Percentiles rank a stretch among this genome's conserved stretches.
Evolutionary conservation across 495 filamentous ascomycete genomes (phyloP).

Genomic region (Penicillium canescens): DNA sequence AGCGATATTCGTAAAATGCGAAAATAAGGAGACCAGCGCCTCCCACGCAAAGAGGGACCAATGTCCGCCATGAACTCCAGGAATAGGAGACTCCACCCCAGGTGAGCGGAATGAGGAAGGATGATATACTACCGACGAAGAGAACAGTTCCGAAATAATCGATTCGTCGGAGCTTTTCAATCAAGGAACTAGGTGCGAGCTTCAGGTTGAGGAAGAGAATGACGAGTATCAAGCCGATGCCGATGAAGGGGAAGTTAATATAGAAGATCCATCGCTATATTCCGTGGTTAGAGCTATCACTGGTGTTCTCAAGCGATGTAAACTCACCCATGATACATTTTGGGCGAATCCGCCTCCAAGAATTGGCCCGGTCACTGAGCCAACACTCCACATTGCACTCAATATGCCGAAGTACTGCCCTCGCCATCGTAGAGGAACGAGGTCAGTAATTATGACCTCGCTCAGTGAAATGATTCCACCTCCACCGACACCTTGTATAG

Average conservation of each 20-base stretch:
- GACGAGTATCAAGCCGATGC: slow-evolving; percentile 44
- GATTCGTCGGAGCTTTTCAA: slow-evolving; percentile 47
- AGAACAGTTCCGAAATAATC: slow-evolving; percentile 62
- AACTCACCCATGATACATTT: slow-evolving; percentile 58
- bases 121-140: slow-evolving; percentile 51
- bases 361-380: slow-evolving; percentile 66
- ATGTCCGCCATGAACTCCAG: slow-evolving; percentile 51
- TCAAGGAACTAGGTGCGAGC: slow-evolving; percentile 34
- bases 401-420: slow-evolving; percentile 53
- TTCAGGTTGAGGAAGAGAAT: slow-evolving; percentile 51
- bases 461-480: slow-evolving; percentile 68
- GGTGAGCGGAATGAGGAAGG: slow-evolving; percentile 50
- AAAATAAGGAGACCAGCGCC: slow-evolving; percentile 44
- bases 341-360: slow-evolving; percentile 69
- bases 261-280: slow-evolving; percentile 52
- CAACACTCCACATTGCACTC: slow-evolving; percentile 62
- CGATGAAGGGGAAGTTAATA: slow-evolving; percentile 59
- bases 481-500: slow-evolving; percentile 70
- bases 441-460: slow-evolving; percentile 69
- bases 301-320: background rate
- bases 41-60: slow-evolving; percentile 61
- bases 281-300: background rate
- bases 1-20: slow-evolving; percentile 46
- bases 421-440: slow-evolving; percentile 50
- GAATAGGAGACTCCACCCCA: slow-evolving; percentile 53